These are phyloP conservation scores for Pythium guiyangense DNA, from an alignment of 352 stramenopile genomes.

Conservation along the genomic window DNA sequence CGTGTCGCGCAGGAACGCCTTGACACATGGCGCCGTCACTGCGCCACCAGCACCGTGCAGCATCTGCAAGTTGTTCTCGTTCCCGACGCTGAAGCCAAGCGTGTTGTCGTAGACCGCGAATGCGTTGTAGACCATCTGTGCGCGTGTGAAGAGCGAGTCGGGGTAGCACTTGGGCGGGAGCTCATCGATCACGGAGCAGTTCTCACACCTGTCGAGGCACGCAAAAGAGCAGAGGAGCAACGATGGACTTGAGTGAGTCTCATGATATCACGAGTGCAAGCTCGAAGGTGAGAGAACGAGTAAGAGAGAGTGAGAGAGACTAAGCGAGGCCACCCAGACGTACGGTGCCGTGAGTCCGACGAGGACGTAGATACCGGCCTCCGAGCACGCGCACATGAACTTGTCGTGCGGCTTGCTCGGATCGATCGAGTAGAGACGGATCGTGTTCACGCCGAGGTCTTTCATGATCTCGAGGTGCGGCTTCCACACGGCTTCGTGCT, in stretches of 20 bases:
- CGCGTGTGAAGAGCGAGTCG: slow-evolving; percentile 40
- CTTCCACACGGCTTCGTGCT: slow-evolving; percentile 50
- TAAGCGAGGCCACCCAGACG: background rate
- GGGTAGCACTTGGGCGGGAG: slow-evolving; percentile 45
- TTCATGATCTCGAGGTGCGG: slow-evolving; percentile 47
- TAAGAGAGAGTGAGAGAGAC: background rate
- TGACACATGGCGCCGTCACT: slow-evolving; percentile 60
- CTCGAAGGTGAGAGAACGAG: background rate
- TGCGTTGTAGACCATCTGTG: slow-evolving; percentile 63
- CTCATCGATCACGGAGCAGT: slow-evolving; percentile 39
- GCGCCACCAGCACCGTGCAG: slow-evolving; percentile 28
- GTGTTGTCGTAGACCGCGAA: slow-evolving; percentile 76
- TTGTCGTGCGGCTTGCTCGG: slow-evolving; percentile 60
- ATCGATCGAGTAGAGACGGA: slow-evolving; percentile 66
- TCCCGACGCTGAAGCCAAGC: slow-evolving; percentile 57
- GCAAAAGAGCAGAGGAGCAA: background rate
- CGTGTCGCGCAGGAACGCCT: slow-evolving; percentile 62
- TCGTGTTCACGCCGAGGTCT: slow-evolving; percentile 55
- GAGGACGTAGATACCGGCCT: slow-evolving; percentile 73
- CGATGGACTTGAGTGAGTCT: background rate
- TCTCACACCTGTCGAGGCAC: slow-evolving; percentile 33
- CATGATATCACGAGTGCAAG: background rate
- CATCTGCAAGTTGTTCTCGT: slow-evolving; percentile 63
- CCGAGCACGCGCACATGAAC: slow-evolving; percentile 67
- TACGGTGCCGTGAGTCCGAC: slow-evolving; percentile 58